These are phyloP conservation scores for Boletus rubescentipes DNA, from an alignment of 768 basidiomycete species.

Conservation along the genomic window DNA sequence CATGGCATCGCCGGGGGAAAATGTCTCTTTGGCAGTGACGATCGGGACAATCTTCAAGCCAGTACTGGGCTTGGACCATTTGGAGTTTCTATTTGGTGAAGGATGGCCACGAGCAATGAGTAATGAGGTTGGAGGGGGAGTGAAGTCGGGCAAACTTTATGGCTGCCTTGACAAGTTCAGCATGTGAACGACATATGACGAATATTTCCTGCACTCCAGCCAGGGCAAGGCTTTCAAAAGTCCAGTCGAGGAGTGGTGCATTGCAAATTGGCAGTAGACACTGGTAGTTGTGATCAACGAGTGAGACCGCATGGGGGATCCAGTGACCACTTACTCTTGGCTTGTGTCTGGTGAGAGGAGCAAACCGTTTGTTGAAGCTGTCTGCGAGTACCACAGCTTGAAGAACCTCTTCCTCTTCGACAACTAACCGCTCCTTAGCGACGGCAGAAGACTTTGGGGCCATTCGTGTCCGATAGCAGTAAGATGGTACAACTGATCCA, in stretches of 20 bases:
- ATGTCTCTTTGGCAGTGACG: constrained; percentile 81
- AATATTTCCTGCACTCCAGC: constrained; percentile 96
- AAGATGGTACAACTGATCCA: background rate
- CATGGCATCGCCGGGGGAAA: constrained; percentile 89
- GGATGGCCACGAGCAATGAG: constrained; percentile 2
- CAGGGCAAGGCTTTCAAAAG: constrained; percentile 91
- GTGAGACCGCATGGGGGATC: constrained; percentile 14
- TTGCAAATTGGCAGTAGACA: constrained; percentile 94
- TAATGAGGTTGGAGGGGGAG: constrained; percentile 9
- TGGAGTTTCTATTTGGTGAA: constrained; percentile 57
- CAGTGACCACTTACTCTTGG: constrained; percentile 64
- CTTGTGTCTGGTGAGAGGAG: constrained; percentile 83
- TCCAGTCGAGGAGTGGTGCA: constrained; percentile 92
- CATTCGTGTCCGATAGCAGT: constrained; percentile 41
- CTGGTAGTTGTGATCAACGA: constrained; percentile 39
- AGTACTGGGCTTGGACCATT: constrained; percentile 79
- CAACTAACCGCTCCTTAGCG: constrained; percentile 63
- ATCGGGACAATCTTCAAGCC: constrained; percentile 84
- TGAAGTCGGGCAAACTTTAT: constrained; percentile 60
- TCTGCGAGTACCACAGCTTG: constrained; percentile 97
- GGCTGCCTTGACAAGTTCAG: constrained; percentile 79
- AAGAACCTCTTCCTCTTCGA: constrained; percentile 79
- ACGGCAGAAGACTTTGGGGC: constrained; percentile 54
- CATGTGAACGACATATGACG: constrained; percentile 90
- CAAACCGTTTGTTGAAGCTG: constrained; percentile 92